These are phyloP conservation scores for Pyricularia sp. DNA, from an alignment of 2,329 filamentous ascomycete species.

Conservation along the genomic window DNA sequence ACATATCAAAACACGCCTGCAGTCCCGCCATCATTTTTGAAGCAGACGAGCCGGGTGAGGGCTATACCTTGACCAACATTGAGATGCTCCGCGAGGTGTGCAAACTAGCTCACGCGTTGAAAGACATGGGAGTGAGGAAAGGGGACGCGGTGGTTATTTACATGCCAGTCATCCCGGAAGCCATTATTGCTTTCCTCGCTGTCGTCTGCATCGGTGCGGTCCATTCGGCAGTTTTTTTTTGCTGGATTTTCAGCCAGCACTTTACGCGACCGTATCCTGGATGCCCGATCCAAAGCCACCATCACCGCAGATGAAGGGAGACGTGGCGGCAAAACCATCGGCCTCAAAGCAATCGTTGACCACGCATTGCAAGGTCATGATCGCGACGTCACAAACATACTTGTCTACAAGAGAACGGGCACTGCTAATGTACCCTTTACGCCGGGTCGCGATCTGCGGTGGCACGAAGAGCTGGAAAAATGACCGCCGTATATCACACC, in stretches of 20 bases:
- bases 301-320: slow-evolving; percentile 97
- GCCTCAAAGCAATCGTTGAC: slow-evolving; percentile 98
- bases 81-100: slow-evolving; percentile 91
- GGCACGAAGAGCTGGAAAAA: slow-evolving; percentile 97
- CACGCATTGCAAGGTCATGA: slow-evolving; percentile 71
- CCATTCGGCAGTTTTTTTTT: slow-evolving; percentile 94
- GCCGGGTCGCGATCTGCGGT: slow-evolving; percentile 81
- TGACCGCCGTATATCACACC: slow-evolving; percentile 87
- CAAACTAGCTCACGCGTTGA: slow-evolving; percentile 72
- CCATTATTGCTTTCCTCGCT: slow-evolving; percentile 79
- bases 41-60: slow-evolving; percentile 78
- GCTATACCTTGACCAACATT: slow-evolving; percentile 81
- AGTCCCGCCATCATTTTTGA: slow-evolving; percentile 97
- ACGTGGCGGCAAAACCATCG: slow-evolving; percentile 92
- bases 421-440: slow-evolving; percentile 78
- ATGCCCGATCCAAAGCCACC: slow-evolving; percentile 81
- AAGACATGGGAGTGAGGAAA: slow-evolving; percentile 92
- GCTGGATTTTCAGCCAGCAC: slow-evolving; percentile 96
- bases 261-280: slow-evolving; percentile 83
- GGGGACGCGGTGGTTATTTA: slow-evolving; percentile 96
- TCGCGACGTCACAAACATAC: slow-evolving; percentile 73
- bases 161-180: slow-evolving; percentile 97
- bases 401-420: slow-evolving; percentile 92
- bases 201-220: slow-evolving; percentile 87
- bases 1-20: slow-evolving; percentile 88